Evolutionary conservation across 1,284 basidiomycete species (phyloP), one percentile per base, ranked within the genome.

Genomic region (Apiotrichum veenhuisii): DNA sequence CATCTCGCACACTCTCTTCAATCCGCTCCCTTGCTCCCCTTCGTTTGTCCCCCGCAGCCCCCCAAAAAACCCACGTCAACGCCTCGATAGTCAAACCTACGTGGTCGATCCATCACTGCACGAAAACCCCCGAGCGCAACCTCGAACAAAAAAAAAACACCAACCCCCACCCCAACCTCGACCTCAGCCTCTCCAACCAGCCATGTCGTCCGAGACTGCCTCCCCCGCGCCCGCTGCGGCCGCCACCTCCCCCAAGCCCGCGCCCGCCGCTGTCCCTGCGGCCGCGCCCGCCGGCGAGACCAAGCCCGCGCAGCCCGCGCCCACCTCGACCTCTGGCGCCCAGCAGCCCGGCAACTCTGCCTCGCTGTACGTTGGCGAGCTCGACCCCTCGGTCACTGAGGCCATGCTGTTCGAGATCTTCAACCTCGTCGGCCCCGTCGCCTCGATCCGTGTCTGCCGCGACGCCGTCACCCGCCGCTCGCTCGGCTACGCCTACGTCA

Each of bases 391-490:
- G 65, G 95, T 99, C 78, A 93, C 94, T 52, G 96, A 99, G 83
- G 95, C 96, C 62, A 98, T 98, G 91, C 85, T 99, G 60, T 99
- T 98, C 76, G 96, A 98, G 83, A 98, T 99, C 77, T 99, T 99
- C 84, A 97, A 95, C 80, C 96, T 98, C 91, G 92, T 98, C 79
- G 96, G 96, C 58, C 94, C 95, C 57, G 96, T 99, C 65, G 93
- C 93, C 61, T 93, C 90, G 88, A 98, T 99, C 78, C 93, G 95
- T 81, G 96, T 99, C 72, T 99, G 96, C 81, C 93, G 96, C 78
- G 96, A 99, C 81, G 95, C 96, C 67, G 95, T 98, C 69, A 99
- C 96, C 65, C 91, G 96, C 80, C 94, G 96, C 72, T 98, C 96
- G 58, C 88, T 99, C 74, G 96, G 96, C 62, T 99, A 99, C 82